Evolutionary conservation across 2,329 filamentous ascomycete genomes (phyloP), one percentile per base, ranked within the genome.

Genomic region (Stagonosporopsis vannaccii): DNA sequence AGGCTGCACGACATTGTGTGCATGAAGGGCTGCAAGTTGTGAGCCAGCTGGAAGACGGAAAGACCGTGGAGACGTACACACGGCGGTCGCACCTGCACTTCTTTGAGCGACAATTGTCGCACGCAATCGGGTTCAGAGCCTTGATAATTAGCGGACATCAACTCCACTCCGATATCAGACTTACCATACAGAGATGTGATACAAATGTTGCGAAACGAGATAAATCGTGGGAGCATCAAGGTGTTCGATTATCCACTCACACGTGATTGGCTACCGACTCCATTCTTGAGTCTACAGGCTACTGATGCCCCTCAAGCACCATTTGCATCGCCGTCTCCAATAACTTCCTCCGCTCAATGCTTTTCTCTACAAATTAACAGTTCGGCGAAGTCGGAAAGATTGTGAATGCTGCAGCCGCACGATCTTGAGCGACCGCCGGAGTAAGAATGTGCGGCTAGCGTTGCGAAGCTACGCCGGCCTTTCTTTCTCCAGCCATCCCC

Each of bases 41-140:
- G 36, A 43, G 32, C 17, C 8, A 26, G 13, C 37, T 23, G 13
- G 30, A 15, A 2, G 15, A 20, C n/a, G 37, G 19, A 19, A 9
- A 20, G 15, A 32, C 22, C 5, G 13, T 35, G n/a, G 41, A 26
- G 41, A 55, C 60, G 1, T 30, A 68, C 68, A 68, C 48, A 45
- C 43, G 67, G 9, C 68, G 63, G 43, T 70, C 68, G 40, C 68
- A 70, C 61, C 62, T 69, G 56, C 65, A 68, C 40, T 70, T 69
- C 44, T 66, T 70, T 32, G 66, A 54, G 20, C 68, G 65, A 50
- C 68, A 70, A 19, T 59, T 59, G 25, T 70, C 68, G 54, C 67
- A 70, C 9, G 68, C 67, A 25, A 70, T 69, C 1, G 64, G 48
- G 39, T 70, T 68, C 1, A 68, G 42, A 9, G 54, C 51, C 54